phyloP scores from a whole-genome alignment of 2,329 filamentous ascomycete species.

The Paecilomyces fulvus region DNA sequence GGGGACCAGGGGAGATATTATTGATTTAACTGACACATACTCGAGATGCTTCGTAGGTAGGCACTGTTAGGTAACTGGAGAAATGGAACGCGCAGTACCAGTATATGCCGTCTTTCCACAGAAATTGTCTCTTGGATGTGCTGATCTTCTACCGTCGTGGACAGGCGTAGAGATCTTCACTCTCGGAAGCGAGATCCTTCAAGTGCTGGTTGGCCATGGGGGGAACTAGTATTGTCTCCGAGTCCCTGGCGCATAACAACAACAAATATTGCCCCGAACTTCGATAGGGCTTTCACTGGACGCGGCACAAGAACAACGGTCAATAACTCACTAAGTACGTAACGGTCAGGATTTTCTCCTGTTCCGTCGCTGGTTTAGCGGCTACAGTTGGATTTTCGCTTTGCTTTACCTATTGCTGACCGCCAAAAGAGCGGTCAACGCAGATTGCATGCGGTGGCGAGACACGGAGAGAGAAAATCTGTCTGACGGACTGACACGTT shows the following conservation, averaged over 20 bases:
- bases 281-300: not conserved
- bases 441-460: not conserved
- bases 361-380: not conserved
- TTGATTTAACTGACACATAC: too few relatives aligned
- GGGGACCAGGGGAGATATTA: too few relatives aligned
- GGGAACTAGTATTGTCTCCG: not conserved
- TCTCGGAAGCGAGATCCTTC: not conserved
- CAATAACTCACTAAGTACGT: not conserved
- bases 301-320: not conserved
- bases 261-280: not conserved
- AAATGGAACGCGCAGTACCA: not conserved
- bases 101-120: not conserved
- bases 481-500: not conserved
- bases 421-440: not conserved
- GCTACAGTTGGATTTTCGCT: not conserved
- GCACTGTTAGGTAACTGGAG: too few relatives aligned
- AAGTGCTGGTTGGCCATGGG: not conserved
- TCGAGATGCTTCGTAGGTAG: too few relatives aligned
- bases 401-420: not conserved
- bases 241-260: not conserved
- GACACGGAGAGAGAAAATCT: not conserved
- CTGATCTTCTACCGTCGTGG: not conserved
- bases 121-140: not conserved
- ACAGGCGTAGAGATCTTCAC: not conserved
- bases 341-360: not conserved